phyloP scores from a whole-genome alignment of 2,329 filamentous ascomycete genomes.

The Botryotinia convoluta region DNA sequence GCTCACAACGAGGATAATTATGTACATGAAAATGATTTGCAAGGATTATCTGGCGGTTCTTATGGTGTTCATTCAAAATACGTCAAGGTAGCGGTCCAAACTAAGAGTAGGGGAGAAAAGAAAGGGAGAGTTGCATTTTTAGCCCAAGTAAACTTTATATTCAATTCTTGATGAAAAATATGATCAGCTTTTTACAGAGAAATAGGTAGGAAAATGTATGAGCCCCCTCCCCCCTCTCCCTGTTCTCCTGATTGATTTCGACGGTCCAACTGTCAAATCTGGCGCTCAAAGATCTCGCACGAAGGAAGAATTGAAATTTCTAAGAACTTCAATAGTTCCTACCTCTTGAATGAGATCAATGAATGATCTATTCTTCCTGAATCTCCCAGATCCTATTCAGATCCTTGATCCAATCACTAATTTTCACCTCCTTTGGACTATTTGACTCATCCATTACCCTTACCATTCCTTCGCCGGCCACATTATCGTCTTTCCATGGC shows the following conservation, averaged over 20 bases:
- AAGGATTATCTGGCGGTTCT: neutral
- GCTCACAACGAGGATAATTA: neutral
- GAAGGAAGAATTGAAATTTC: neutral
- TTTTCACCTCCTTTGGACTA: neutral
- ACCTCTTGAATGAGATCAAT: neutral
- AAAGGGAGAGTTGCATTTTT: neutral
- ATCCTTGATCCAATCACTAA: neutral
- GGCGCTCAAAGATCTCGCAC: neutral
- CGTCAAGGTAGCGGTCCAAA: neutral
- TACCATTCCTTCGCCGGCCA: neutral
- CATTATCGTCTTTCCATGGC: neutral
- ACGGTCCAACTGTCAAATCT: neutral
- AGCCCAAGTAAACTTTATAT: neutral
- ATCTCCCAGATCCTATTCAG: neutral
- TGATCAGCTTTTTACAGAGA: neutral
- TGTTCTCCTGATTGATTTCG: neutral
- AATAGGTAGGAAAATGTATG: neutral
- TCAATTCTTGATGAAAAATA: rapidly evolving
- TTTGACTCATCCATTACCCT: neutral
- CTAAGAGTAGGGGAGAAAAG: neutral
- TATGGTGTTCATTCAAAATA: neutral
- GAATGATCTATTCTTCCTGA: rapidly evolving
- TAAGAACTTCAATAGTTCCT: neutral
- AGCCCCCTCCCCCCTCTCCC: too few species aligned
- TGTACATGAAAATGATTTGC: neutral